Evolutionary conservation across 257 asterid species (phyloP).

Genomic region (Jasminum sambac): DNA sequence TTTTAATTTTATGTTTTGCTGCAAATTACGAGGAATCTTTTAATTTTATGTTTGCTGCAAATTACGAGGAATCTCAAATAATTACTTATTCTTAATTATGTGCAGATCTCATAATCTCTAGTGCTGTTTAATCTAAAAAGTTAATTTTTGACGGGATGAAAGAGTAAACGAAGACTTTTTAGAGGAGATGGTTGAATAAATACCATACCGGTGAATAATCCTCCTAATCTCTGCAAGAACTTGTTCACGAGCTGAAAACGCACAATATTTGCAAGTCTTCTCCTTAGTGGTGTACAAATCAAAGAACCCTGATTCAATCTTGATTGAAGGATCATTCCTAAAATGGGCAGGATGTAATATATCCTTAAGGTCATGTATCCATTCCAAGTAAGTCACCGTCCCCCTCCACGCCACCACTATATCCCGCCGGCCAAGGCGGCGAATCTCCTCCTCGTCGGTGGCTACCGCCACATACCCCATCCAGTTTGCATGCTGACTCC

Average conservation of each 20-base stretch:
- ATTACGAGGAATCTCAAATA: too few relatives aligned
- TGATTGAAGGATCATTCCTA: constrained; percentile 59
- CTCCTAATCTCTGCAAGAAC: constrained; percentile 67
- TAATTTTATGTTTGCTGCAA: too few relatives aligned
- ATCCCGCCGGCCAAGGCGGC: constrained; percentile 71
- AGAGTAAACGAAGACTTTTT: too few relatives aligned
- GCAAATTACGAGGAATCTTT: too few relatives aligned
- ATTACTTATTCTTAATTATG: too few relatives aligned
- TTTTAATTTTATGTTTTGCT: too few relatives aligned
- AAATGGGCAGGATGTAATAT: constrained; percentile 72
- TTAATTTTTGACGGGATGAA: too few relatives aligned
- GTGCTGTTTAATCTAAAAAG: too few relatives aligned
- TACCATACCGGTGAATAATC: constrained; percentile 43
- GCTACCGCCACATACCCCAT: constrained; percentile 80
- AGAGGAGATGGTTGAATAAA: background rate
- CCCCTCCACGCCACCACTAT: constrained; percentile 80
- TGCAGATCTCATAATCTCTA: too few relatives aligned
- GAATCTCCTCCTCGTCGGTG: constrained; percentile 51
- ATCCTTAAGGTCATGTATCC: constrained; percentile 79
- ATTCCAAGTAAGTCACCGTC: constrained; percentile 77
- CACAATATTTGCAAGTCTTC: constrained; percentile 43
- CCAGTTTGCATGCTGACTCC: constrained; percentile 90
- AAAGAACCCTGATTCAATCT: constrained; percentile 75
- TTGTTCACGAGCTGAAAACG: constrained; percentile 71
- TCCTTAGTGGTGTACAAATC: constrained; percentile 71